phyloP scores from a whole-genome alignment of 495 filamentous ascomycete genomes.

The Neurospora pannonica region DNA sequence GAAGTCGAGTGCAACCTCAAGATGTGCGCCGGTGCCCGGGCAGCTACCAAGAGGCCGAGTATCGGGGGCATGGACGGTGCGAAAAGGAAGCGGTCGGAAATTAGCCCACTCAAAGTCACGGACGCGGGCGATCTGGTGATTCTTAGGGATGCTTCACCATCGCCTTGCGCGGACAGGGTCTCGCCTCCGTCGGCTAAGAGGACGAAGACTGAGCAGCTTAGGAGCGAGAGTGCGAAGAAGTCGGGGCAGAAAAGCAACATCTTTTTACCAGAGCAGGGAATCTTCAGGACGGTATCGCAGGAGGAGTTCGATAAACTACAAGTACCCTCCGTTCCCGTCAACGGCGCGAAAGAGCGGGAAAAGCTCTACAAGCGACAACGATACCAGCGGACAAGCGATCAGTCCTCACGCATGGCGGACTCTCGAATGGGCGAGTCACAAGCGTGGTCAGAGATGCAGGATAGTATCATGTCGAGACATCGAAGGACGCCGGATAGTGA shows the following conservation, averaged over 20 bases:
- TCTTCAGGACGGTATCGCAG: conserved; percentile 44
- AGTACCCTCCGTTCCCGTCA: conserved; percentile 5
- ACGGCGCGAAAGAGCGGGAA: background rate
- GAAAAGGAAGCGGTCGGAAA: conserved; percentile 21
- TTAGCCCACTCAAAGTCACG: conserved; percentile 17
- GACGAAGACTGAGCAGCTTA: conserved; percentile 21
- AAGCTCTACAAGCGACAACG: background rate
- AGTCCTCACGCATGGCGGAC: conserved; percentile 10
- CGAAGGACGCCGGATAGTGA: background rate
- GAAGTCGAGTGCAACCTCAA: conserved; percentile 70
- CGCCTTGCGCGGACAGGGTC: conserved; percentile 6
- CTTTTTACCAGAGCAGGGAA: conserved; percentile 40
- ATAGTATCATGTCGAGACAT: background rate
- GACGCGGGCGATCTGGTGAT: conserved; percentile 36
- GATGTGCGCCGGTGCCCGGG: conserved; percentile 50
- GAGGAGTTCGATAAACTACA: conserved; percentile 27
- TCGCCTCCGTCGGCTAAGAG: conserved; percentile 10
- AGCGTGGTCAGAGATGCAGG: background rate
- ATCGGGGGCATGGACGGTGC: conserved; percentile 3
- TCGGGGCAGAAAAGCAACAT: conserved; percentile 30
- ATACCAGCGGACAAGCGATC: conserved; percentile 18
- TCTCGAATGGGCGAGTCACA: conserved; percentile 5
- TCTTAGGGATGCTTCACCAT: conserved; percentile 22
- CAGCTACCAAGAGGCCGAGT: conserved; percentile 12
- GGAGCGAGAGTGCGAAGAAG: conserved; percentile 4